Percentiles rank a stretch among this genome's conserved stretches.
Evolutionary conservation across 2,329 filamentous ascomycete species (phyloP).

Genomic region (Aspergillus proliferans): DNA sequence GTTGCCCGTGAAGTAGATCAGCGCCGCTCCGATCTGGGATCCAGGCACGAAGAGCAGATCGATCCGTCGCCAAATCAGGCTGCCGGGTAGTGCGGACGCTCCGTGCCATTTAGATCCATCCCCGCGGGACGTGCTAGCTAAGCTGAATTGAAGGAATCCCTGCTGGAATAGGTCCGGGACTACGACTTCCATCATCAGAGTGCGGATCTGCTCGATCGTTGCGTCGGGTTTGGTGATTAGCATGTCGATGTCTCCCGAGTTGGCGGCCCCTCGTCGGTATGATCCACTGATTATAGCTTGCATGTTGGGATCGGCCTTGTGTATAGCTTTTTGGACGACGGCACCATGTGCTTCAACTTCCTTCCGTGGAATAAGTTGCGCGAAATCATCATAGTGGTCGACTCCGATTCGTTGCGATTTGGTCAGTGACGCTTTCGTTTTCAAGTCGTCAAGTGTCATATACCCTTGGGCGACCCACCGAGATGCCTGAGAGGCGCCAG

Average conservation of each 20-base stretch:
- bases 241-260: conserved; percentile 77
- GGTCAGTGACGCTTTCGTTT: conserved; percentile 56
- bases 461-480: conserved; percentile 72
- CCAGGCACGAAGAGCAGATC: conserved; percentile 80
- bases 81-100: conserved; percentile 63
- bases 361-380: conserved; percentile 65
- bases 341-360: conserved; percentile 67
- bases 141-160: conserved; percentile 62
- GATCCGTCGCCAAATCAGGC: conserved; percentile 66
- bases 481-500: conserved; percentile 62
- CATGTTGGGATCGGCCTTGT: conserved; percentile 55
- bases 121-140: conserved; percentile 54
- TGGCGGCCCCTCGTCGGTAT: conserved; percentile 70
- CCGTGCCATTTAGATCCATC: conserved; percentile 82
- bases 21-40: conserved; percentile 70
- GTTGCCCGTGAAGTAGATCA: conserved; percentile 95
- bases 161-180: conserved; percentile 54
- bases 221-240: conserved; percentile 68
- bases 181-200: conserved; percentile 57
- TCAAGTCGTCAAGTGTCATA: conserved; percentile 67
- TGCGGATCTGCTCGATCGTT: conserved; percentile 51
- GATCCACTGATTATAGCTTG: conserved; percentile 74
- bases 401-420: conserved; percentile 68
- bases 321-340: conserved; percentile 56
- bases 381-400: conserved; percentile 73